These are phyloP conservation scores for Botrytis byssoidea DNA, from an alignment of 2,329 filamentous ascomycete genomes.

Conservation along the genomic window DNA sequence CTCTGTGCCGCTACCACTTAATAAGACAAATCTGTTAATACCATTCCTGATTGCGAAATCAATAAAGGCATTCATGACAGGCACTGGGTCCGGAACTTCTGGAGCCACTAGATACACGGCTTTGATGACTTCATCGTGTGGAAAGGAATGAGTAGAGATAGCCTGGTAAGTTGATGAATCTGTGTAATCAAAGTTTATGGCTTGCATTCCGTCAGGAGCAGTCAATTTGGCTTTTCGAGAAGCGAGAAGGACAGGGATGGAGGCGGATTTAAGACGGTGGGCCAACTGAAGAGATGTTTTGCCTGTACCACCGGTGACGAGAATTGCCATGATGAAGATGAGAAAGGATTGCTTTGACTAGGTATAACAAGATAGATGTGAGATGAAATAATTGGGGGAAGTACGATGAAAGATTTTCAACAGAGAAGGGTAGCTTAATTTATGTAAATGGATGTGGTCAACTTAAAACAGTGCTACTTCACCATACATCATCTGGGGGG, in stretches of 20 bases:
- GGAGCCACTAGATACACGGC: conserved; percentile 7
- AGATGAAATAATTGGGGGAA: neutral
- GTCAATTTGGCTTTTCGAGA: neutral
- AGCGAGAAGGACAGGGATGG: conserved; percentile 9
- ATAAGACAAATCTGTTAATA: neutral
- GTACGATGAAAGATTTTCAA: neutral
- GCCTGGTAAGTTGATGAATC: neutral
- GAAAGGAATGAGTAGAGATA: neutral
- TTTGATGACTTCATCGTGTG: neutral
- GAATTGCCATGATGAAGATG: neutral
- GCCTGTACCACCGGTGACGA: conserved; percentile 4
- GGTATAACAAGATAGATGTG: no score
- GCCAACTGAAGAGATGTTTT: conserved; percentile 8
- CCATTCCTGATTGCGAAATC: neutral
- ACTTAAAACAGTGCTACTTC: neutral
- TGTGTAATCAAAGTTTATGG: neutral
- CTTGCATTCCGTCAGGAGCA: neutral
- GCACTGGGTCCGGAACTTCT: neutral
- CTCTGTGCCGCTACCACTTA: neutral
- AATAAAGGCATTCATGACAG: conserved; percentile 11
- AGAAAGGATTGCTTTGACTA: neutral
- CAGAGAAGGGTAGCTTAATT: neutral
- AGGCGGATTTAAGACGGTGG: neutral
- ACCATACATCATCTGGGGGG: neutral
- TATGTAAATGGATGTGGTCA: neutral